phyloP scores from a whole-genome alignment of 129 eudicot species.

The Rutidosis leptorrhynchoides region DNA sequence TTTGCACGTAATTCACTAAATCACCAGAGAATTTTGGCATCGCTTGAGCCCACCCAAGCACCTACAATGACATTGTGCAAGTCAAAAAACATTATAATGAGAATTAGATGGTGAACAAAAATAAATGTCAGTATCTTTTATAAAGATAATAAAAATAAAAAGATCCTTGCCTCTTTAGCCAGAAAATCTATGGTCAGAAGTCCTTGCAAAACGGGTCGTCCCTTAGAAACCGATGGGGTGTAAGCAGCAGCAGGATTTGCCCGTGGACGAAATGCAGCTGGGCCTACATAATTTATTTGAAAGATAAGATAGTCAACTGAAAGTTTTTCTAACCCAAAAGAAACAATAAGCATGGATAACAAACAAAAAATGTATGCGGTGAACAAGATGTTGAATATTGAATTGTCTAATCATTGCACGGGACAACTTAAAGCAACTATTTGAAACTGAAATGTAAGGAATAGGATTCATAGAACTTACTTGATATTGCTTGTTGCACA shows the following conservation, averaged over 20 bases:
- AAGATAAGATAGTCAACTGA: background rate
- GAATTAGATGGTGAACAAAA: background rate
- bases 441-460: constrained; percentile 12
- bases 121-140: background rate
- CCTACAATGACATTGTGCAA: constrained; percentile 39
- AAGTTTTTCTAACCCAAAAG: constrained; percentile 1
- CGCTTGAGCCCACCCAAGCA: constrained; percentile 99
- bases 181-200: constrained; percentile 87
- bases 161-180: constrained; percentile 75
- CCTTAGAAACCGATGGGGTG: constrained; percentile 74
- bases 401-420: background rate
- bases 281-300: constrained; percentile 48
- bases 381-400: constrained; percentile 17
- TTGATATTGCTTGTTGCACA: constrained; percentile 99
- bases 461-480: constrained; percentile 48
- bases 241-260: constrained; percentile 74
- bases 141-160: background rate
- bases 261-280: constrained; percentile 99
- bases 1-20: constrained; percentile 82
- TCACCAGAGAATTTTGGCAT: constrained; percentile 97
- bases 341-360: constrained; percentile 4
- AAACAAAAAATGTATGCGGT: background rate
- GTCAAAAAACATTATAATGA: constrained; percentile 25
- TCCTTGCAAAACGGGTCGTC: constrained; percentile 95
- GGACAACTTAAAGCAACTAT: background rate